Evolutionary conservation across 2,329 filamentous ascomycete species (phyloP).

Genomic region (Microsporum audouinii): DNA sequence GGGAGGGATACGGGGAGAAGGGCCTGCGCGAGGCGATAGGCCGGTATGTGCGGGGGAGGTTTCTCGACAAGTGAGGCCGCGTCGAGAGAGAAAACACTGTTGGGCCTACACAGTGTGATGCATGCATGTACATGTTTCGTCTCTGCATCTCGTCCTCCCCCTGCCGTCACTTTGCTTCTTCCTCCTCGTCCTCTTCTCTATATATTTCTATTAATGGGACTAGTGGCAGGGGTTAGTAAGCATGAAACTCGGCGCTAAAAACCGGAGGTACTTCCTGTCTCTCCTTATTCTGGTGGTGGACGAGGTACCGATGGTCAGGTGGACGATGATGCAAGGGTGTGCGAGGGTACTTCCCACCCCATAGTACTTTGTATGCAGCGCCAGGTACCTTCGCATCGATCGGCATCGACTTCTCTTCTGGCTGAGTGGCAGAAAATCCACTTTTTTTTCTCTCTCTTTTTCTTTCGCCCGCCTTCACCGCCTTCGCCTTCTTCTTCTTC

Average conservation of each 20-base stretch:
- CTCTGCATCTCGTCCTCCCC: neutral
- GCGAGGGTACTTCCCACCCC: neutral
- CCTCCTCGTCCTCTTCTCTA: neutral
- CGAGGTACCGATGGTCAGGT: neutral
- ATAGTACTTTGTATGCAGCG: neutral
- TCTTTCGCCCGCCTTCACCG: slow-evolving; percentile 17
- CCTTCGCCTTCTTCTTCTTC: slow-evolving; percentile 15
- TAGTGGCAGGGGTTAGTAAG: neutral
- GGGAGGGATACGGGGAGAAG: slow-evolving; percentile 56
- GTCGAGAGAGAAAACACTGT: neutral
- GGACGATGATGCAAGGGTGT: slow-evolving; percentile 6
- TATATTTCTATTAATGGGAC: neutral
- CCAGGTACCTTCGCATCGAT: neutral
- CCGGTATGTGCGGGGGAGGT: slow-evolving; percentile 50
- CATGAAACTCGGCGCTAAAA: slow-evolving; percentile 1
- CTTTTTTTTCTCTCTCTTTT: slow-evolving; percentile 16
- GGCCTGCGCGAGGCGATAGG: slow-evolving; percentile 52
- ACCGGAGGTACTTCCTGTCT: neutral
- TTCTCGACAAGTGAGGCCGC: slow-evolving; percentile 41
- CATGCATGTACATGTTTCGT: neutral
- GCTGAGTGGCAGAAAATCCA: neutral
- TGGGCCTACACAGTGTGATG: neutral
- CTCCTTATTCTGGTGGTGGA: too few species aligned
- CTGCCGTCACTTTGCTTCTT: neutral
- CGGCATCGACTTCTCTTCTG: neutral